Percentiles rank a stretch among this genome's conserved stretches.
Evolutionary conservation across 2,329 filamentous ascomycete species (phyloP).

Genomic region (Mycosphaerelloides madeirae): DNA sequence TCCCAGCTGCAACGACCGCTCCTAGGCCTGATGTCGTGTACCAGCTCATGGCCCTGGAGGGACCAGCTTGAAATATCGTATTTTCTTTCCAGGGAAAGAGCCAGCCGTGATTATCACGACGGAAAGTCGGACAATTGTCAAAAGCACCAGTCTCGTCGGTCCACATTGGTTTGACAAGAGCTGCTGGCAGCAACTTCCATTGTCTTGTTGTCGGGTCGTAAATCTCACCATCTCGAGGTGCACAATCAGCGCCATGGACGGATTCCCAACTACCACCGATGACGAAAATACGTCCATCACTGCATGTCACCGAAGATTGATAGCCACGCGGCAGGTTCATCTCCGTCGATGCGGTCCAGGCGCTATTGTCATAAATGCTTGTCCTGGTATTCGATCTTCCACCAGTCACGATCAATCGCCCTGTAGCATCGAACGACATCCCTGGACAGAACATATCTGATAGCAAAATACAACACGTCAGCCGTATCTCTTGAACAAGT

Average conservation of each 20-base stretch:
- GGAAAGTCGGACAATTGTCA: constrained; percentile 41
- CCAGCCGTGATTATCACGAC: constrained; percentile 55
- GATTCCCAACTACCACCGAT: constrained; percentile 57
- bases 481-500: too few relatives aligned
- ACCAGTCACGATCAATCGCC: constrained; percentile 51
- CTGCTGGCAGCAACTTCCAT: constrained; percentile 48
- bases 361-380: constrained; percentile 44
- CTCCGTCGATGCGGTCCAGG: constrained; percentile 38
- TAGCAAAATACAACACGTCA: too few relatives aligned
- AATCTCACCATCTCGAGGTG: constrained; percentile 57
- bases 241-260: constrained; percentile 37
- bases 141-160: constrained; percentile 33
- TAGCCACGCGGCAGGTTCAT: constrained; percentile 51
- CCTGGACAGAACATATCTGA: constrained; percentile 59
- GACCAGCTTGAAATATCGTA: constrained; percentile 53
- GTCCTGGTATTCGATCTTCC: constrained; percentile 48
- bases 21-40: constrained; percentile 47
- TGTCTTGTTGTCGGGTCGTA: constrained; percentile 43
- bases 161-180: constrained; percentile 50
- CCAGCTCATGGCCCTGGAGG: constrained; percentile 55
- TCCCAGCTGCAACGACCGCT: constrained; percentile 39
- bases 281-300: constrained; percentile 53
- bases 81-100: constrained; percentile 48
- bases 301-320: constrained; percentile 48
- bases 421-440: constrained; percentile 47